Evolutionary conservation across 1,284 basidiomycete genomes (phyloP).

Genomic region (Trametes sp.): DNA sequence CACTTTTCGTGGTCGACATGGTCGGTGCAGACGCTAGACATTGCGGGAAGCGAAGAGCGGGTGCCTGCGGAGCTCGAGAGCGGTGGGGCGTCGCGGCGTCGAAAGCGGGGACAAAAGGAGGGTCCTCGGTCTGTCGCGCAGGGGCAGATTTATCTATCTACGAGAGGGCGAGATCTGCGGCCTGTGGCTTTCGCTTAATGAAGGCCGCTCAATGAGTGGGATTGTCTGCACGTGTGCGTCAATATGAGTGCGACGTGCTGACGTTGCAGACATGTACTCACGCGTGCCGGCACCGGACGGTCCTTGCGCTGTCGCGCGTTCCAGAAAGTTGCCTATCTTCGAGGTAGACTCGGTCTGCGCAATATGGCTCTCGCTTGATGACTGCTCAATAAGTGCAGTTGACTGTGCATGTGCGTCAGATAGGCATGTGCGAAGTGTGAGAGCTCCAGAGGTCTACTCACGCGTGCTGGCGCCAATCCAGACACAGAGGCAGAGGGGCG

Average conservation of each 20-base stretch:
- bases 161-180: constrained; percentile 29
- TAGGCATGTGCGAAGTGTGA: too few species aligned
- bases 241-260: too few species aligned
- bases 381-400: too few species aligned
- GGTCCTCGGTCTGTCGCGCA: neutral
- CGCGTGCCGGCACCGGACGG: too few species aligned
- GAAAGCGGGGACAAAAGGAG: neutral
- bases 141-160: constrained; percentile 27
- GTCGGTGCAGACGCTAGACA: neutral
- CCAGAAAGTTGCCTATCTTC: too few species aligned
- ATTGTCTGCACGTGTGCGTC: constrained; percentile 30
- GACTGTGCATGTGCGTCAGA: too few species aligned
- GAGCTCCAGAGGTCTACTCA: too few species aligned
- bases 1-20: constrained; percentile 1
- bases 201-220: constrained; percentile 24
- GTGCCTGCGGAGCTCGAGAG: neutral
- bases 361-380: too few species aligned
- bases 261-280: too few species aligned
- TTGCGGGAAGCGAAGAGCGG: neutral
- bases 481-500: neutral
- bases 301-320: too few species aligned
- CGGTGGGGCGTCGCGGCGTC: neutral
- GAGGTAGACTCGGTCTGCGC: too few species aligned
- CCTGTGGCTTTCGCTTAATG: constrained; percentile 25
- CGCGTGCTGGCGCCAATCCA: neutral